These are phyloP conservation scores for Anisodus acutangulus DNA, from an alignment of 257 asterid genomes.

Conservation along the genomic window DNA sequence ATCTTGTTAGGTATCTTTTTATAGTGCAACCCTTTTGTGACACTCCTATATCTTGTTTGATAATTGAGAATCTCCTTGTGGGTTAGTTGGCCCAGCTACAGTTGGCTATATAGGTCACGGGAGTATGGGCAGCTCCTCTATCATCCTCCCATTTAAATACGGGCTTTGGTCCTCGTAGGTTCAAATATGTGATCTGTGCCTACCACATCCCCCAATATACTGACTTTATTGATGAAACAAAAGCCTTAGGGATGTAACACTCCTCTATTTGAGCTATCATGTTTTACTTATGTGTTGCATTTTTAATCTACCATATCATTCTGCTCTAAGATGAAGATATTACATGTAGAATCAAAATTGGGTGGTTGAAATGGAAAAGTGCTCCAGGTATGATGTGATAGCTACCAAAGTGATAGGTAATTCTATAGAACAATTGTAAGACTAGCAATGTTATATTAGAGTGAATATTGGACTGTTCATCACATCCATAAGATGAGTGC, in stretches of 20 bases:
- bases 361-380: conserved; percentile 8
- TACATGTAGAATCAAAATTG: neutral
- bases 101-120: neutral
- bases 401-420: neutral
- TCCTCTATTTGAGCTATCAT: neutral
- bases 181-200: neutral
- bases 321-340: neutral
- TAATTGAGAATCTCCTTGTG: neutral
- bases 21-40: neutral
- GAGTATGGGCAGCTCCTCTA: neutral
- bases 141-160: neutral
- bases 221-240: neutral
- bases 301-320: neutral
- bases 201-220: neutral
- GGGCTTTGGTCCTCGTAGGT: conserved; percentile 12
- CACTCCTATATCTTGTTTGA: neutral
- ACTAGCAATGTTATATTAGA: neutral
- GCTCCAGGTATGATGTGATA: neutral
- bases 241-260: neutral
- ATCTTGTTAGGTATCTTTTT: conserved; percentile 19
- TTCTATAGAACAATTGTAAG: neutral
- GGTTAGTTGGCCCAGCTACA: neutral
- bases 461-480: neutral
- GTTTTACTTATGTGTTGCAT: neutral
- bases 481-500: conserved; percentile 8